Conservation (phyloP, 2,329 filamentous ascomycete species). For the Colletotrichum horii region DNA sequence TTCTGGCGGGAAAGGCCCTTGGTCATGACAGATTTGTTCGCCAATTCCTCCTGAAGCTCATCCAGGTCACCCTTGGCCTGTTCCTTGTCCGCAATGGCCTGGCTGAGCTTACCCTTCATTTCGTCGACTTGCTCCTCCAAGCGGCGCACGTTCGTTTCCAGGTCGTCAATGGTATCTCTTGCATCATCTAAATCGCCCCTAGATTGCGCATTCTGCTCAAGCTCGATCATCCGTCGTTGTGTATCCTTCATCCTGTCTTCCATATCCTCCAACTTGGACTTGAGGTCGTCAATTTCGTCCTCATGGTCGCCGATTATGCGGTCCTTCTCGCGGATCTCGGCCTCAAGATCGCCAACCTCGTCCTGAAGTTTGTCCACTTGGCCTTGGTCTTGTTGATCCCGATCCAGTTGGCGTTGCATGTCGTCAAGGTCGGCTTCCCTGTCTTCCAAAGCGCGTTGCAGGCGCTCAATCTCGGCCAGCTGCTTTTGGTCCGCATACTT, state of each 20-base stretch:
- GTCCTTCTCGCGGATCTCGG: conserved; percentile 77
- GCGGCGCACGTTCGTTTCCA: conserved; percentile 59
- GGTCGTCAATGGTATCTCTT: conserved; percentile 61
- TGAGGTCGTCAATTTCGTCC: conserved; percentile 74
- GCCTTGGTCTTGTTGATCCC: conserved; percentile 60
- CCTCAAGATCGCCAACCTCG: conserved; percentile 77
- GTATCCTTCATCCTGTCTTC: conserved; percentile 65
- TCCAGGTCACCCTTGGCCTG: conserved; percentile 65
- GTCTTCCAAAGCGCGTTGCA: conserved; percentile 62
- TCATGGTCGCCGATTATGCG: conserved; percentile 75
- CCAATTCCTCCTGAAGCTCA: conserved; percentile 77
- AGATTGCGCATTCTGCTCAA: conserved; percentile 61
- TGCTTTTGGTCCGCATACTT: conserved; percentile 76
- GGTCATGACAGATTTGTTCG: conserved; percentile 78
- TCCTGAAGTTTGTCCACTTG: conserved; percentile 72
- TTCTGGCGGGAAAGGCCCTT: conserved; percentile 78
- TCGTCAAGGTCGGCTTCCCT: conserved; percentile 66
- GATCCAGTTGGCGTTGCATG: conserved; percentile 63
- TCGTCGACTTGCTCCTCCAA: conserved; percentile 61
- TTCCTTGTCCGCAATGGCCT: conserved; percentile 59
- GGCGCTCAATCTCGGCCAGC: conserved; percentile 62
- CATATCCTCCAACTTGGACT: conserved; percentile 54
- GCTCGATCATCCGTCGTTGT: conserved; percentile 53
- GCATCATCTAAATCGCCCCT: conserved; percentile 60
- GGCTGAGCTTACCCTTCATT: conserved; percentile 57